These are phyloP conservation scores for Phlebiopsis gigantea DNA, from an alignment of 768 basidiomycete genomes.

Conservation along the genomic window DNA sequence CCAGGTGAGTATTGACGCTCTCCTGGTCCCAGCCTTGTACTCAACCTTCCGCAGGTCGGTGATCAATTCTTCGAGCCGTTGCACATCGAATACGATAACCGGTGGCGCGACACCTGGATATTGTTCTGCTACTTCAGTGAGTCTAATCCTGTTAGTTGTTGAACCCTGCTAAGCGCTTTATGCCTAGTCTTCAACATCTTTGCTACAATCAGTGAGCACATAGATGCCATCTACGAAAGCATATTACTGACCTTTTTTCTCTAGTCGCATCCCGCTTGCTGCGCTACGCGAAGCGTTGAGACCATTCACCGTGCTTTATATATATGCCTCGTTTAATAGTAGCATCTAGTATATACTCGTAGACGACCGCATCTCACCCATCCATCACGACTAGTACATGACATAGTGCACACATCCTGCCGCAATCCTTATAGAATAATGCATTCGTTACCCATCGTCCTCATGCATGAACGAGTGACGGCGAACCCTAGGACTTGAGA, in stretches of 20 bases:
- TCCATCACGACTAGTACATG: background rate
- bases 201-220: slow-evolving; percentile 42
- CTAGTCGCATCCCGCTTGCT: slow-evolving; percentile 66
- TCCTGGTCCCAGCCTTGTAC: background rate
- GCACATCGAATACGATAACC: slow-evolving; percentile 54
- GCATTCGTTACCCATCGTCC: background rate
- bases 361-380: background rate
- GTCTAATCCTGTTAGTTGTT: slow-evolving; percentile 17
- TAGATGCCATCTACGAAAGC: background rate
- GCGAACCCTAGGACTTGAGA: no score
- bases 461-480: no score
- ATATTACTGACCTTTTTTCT: slow-evolving; percentile 14
- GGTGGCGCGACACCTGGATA: slow-evolving; percentile 70
- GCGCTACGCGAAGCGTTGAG: slow-evolving; percentile 62
- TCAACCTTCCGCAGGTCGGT: slow-evolving; percentile 31
- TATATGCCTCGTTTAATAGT: background rate
- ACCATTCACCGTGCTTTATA: background rate
- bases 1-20: slow-evolving; percentile 23
- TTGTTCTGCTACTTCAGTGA: slow-evolving; percentile 55
- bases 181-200: slow-evolving; percentile 62
- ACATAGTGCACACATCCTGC: no score
- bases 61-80: slow-evolving; percentile 68
- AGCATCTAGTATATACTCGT: background rate
- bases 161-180: background rate
- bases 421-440: background rate